Percentiles rank a stretch among this genome's conserved stretches.
Conservation (phyloP, 495 filamentous ascomycete genomes). For the Penicillium diatomitis region DNA sequence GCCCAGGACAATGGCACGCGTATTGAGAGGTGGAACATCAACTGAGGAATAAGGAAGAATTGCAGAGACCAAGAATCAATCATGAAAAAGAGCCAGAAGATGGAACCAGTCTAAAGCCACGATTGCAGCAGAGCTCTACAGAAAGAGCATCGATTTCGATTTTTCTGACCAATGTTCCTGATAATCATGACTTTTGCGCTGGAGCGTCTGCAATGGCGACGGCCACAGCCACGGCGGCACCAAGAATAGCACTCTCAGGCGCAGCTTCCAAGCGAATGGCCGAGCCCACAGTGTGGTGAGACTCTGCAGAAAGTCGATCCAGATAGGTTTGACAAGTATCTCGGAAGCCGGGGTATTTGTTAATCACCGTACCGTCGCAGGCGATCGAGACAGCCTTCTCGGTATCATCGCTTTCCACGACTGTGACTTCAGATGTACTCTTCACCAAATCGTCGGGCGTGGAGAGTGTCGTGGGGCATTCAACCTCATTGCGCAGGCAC, state of each 20-base stretch:
- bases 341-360: slow-evolving; percentile 49
- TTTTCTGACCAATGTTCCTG: too few relatives aligned
- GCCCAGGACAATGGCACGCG: too few relatives aligned
- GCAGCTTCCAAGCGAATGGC: slow-evolving; percentile 39
- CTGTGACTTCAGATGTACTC: slow-evolving; percentile 31
- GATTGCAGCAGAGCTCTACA: too few relatives aligned
- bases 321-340: slow-evolving; percentile 42
- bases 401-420: slow-evolving; percentile 28
- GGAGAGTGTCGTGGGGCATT: slow-evolving; percentile 19
- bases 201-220: slow-evolving; percentile 25
- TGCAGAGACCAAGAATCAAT: too few relatives aligned
- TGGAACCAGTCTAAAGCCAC: too few relatives aligned
- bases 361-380: slow-evolving; percentile 52
- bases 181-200: background rate
- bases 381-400: slow-evolving; percentile 37
- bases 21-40: too few relatives aligned
- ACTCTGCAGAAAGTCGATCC: slow-evolving; percentile 32
- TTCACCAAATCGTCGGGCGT: slow-evolving; percentile 21
- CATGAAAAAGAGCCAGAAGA: too few relatives aligned
- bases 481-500: slow-evolving; percentile 43
- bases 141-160: too few relatives aligned
- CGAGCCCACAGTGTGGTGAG: slow-evolving; percentile 13
- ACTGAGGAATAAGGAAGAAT: too few relatives aligned
- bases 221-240: slow-evolving; percentile 49
- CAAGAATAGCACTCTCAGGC: slow-evolving; percentile 45